Percentiles rank a stretch among this genome's conserved stretches.
These are phyloP conservation scores for Diaporthe longicolla DNA, from an alignment of 2,329 filamentous ascomycete species.

Conservation along the genomic window DNA sequence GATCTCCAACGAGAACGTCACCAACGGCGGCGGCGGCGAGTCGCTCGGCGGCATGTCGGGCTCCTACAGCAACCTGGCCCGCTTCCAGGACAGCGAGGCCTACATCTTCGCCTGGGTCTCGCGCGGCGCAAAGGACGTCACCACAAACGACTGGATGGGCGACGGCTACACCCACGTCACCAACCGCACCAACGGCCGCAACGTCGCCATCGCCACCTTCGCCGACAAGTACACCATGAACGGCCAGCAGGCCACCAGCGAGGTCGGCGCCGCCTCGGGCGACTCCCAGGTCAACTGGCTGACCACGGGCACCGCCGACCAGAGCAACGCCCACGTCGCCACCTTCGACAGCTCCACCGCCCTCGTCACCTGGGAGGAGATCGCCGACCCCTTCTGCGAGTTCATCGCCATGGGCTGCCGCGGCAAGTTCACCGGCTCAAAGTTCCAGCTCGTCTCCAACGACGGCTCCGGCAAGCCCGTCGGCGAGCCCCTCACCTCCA, in stretches of 20 bases:
- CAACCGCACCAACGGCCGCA: conserved; percentile 70
- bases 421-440: conserved; percentile 70
- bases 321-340: conserved; percentile 71
- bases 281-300: conserved; percentile 72
- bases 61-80: conserved; percentile 70
- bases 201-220: conserved; percentile 71
- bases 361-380: conserved; percentile 73
- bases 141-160: conserved; percentile 71
- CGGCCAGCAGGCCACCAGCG: conserved; percentile 66
- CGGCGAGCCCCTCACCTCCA: conserved; percentile 63
- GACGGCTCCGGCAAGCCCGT: conserved; percentile 66
- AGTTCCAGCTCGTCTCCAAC: conserved; percentile 70
- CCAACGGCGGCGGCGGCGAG: conserved; percentile 71
- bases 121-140: conserved; percentile 69
- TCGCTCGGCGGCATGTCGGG: conserved; percentile 75
- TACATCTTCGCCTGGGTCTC: conserved; percentile 77
- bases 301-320: conserved; percentile 63
- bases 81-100: conserved; percentile 63
- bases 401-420: conserved; percentile 72
- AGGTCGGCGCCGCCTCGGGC: conserved; percentile 66
- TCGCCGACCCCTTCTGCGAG: conserved; percentile 67
- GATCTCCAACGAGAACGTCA: conserved; percentile 73
- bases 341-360: conserved; percentile 66
- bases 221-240: conserved; percentile 70
- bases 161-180: conserved; percentile 64